These are phyloP conservation scores for Heterotrichella gracilis DNA, from an alignment of 352 stramenopile genomes.

Conservation along the genomic window DNA sequence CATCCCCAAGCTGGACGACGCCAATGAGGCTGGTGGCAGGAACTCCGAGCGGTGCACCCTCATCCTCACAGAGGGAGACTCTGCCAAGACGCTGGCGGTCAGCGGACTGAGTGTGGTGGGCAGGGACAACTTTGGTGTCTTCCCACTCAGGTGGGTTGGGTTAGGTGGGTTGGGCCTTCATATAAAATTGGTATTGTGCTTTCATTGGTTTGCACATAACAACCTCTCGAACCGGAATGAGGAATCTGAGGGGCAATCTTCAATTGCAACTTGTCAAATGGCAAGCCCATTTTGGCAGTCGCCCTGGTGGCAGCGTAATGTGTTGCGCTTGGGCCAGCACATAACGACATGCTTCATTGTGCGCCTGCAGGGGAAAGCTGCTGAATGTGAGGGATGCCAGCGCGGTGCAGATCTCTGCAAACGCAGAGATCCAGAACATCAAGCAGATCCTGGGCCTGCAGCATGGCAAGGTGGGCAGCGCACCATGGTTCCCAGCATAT, in stretches of 20 bases:
- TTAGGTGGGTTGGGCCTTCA: constrained; percentile 20
- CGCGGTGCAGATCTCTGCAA: constrained; percentile 68
- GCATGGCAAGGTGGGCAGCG: constrained; percentile 53
- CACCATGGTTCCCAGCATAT: too few relatives aligned
- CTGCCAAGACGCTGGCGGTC: constrained; percentile 79
- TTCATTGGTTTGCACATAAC: too few relatives aligned
- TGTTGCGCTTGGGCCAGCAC: too few relatives aligned
- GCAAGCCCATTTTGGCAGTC: too few relatives aligned
- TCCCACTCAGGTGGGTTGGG: too few relatives aligned
- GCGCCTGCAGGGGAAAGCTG: constrained; percentile 67
- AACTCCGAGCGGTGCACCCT: constrained; percentile 53
- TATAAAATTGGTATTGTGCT: too few relatives aligned
- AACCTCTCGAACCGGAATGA: neutral
- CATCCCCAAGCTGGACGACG: constrained; percentile 85
- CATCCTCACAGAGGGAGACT: constrained; percentile 95
- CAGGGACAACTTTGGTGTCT: constrained; percentile 75
- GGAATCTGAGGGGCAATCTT: too few relatives aligned
- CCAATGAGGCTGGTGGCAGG: constrained; percentile 58
- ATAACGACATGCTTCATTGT: too few relatives aligned
- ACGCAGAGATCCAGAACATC: constrained; percentile 79
- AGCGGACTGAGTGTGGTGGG: constrained; percentile 68
- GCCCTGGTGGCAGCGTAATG: too few relatives aligned
- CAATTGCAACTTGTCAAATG: too few relatives aligned
- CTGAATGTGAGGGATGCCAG: constrained; percentile 95
- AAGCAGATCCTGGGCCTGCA: constrained; percentile 81